Evolutionary conservation across 306 rosid species (phyloP), one percentile per base, ranked within the genome.

Genomic region (Myrica gale): DNA sequence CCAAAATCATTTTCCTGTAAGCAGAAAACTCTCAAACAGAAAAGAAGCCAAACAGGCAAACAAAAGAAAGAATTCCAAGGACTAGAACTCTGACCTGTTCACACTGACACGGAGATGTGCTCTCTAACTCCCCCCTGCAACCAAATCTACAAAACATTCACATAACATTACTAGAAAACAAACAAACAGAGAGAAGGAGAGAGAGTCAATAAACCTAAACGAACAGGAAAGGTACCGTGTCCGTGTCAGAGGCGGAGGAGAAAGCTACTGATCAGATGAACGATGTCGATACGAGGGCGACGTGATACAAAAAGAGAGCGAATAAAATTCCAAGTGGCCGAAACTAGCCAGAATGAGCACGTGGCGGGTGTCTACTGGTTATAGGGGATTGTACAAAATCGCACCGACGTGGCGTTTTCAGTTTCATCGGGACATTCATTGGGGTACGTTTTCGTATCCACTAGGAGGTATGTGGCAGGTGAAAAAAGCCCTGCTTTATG

Each of bases 121-220:
- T 45, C 4, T 73, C 19, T 73, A 0, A 54, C 68, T 48, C 48
- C 20, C 66, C 68, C 68, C 9, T 20, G 15, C 5, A 73, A 41
- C 19, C 54, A 39, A 43, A 21, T 21, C 19, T 56, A 41, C 5
- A 5, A 56, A 42, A 73, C 32, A 56, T 39, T 42, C 61, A 21
- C 8, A 19, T 19, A 55, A 6, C 54, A 42, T 55, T 3, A 56
- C 15, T 0, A 23, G 21, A 58, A 13, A 54, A 11, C 1, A 6
- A 20, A 23, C 11, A 41, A 5, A 16, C 0, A 7, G n/a, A 45
- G 10, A 50, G 52, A 68, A 39, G 47, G 39, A 66, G 52, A 41
- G 67, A 51, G 53, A 79, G 39, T 55, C 19, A 74, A 9, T 17
- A 80, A 66, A 69, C 78, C 83, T 67, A 62, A 44, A 74, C 55